Conservation (phyloP, 805 yeast genomes). For the Suhomyces sp. region DNA sequence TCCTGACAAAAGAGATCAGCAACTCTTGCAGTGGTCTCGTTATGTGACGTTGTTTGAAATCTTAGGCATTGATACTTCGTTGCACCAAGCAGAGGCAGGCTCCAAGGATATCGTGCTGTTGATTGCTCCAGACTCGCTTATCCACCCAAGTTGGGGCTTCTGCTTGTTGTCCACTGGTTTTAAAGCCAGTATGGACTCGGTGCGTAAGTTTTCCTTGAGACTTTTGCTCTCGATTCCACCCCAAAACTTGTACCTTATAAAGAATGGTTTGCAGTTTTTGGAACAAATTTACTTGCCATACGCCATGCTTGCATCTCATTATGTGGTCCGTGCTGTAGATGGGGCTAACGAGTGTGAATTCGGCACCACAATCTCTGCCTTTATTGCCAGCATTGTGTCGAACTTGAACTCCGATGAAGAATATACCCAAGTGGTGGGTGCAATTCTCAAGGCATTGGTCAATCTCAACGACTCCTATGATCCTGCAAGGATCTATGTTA, state of each 20-base stretch:
- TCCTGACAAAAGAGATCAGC: constrained; percentile 17
- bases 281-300: constrained; percentile 53
- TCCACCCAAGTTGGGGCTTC: constrained; percentile 71
- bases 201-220: constrained; percentile 58
- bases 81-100: constrained; percentile 84
- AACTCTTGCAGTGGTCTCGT: constrained; percentile 62
- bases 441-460: constrained; percentile 44
- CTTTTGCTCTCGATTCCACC: constrained; percentile 52
- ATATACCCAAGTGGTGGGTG: constrained; percentile 17
- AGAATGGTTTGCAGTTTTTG: constrained; percentile 41
- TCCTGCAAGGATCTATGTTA: constrained; percentile 62
- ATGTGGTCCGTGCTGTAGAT: constrained; percentile 35
- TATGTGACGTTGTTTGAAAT: constrained; percentile 76
- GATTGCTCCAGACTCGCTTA: constrained; percentile 46
- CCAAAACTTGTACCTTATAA: constrained; percentile 38
- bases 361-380: constrained; percentile 50
- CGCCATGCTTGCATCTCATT: constrained; percentile 62
- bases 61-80: constrained; percentile 76
- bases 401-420: constrained; percentile 25
- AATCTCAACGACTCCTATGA: constrained; percentile 55
- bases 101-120: constrained; percentile 55
- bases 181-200: constrained; percentile 72
- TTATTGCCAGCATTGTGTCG: constrained; percentile 39
- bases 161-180: constrained; percentile 74
- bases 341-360: constrained; percentile 48